A percentile compares a stretch with the other conserved stretches of the same genome.
Evolutionary conservation across 495 filamentous ascomycete genomes (phyloP).

Genomic region (Cudoniella acicularis): DNA sequence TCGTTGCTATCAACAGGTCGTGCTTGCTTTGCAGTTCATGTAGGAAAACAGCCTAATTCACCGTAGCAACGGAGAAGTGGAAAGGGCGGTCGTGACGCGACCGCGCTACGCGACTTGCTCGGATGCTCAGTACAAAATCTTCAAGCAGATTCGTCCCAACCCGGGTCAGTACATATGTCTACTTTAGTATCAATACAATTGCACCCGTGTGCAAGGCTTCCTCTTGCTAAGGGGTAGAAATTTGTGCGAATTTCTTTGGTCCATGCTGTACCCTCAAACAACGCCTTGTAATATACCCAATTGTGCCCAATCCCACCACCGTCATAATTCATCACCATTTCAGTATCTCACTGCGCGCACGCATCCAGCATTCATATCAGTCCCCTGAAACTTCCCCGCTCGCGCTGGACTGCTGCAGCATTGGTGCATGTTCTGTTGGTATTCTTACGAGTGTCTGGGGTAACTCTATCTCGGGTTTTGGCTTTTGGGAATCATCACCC

Average conservation of each 20-base stretch:
- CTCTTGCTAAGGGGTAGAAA: not conserved
- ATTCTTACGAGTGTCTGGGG: constrained; percentile 81
- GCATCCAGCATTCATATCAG: not conserved
- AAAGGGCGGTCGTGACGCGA: constrained; percentile 7
- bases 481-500: constrained; percentile 29
- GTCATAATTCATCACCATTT: constrained; percentile 1
- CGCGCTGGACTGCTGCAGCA: constrained; percentile 40
- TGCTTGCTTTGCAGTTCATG: not conserved
- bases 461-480: constrained; percentile 43
- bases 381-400: not conserved
- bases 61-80: constrained; percentile 12
- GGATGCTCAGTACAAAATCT: too few relatives aligned
- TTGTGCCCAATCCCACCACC: not conserved
- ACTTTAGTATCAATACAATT: not conserved
- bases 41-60: not conserved
- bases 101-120: not conserved
- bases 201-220: not conserved
- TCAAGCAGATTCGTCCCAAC: constrained; percentile 9
- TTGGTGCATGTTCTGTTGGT: constrained; percentile 62
- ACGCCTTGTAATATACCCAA: constrained; percentile 5
- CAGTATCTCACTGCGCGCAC: not conserved
- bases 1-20: not conserved
- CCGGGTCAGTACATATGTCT: not conserved
- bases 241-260: too few relatives aligned
- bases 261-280: not conserved